Conservation (phyloP, 305 asterid species). For the Fraxinus albicans region DNA sequence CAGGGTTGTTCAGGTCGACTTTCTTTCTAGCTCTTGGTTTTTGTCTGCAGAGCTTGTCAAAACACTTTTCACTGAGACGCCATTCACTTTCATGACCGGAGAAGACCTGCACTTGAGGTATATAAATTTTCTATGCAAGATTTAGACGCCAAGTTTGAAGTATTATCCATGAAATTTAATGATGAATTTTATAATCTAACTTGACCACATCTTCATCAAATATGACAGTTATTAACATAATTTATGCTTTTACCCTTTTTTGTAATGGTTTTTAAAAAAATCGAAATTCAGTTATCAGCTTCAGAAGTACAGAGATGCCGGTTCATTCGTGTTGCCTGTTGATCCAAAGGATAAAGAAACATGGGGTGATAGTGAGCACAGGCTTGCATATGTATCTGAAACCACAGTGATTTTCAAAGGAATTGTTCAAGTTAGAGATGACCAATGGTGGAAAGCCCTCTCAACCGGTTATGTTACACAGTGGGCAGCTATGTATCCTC, state of each 20-base stretch:
- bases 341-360: constrained; percentile 82
- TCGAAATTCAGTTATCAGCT: constrained; percentile 72
- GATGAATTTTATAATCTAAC: background rate
- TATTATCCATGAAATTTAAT: background rate
- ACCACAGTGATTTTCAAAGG: constrained; percentile 93
- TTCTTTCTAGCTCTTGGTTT: constrained; percentile 94
- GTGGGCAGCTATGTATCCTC: constrained; percentile 95
- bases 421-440: constrained; percentile 79
- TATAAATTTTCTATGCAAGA: background rate
- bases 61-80: constrained; percentile 81
- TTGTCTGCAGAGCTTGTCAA: constrained; percentile 80
- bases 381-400: constrained; percentile 88
- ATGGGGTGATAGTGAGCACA: constrained; percentile 96
- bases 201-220: background rate
- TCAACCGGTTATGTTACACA: constrained; percentile 83
- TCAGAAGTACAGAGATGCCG: constrained; percentile 86
- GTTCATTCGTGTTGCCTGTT: constrained; percentile 81
- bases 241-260: background rate
- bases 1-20: constrained; percentile 82
- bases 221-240: background rate
- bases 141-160: background rate
- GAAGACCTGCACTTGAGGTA: constrained; percentile 97
- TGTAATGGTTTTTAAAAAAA: background rate
- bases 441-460: constrained; percentile 97
- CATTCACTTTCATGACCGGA: constrained; percentile 90